phyloP scores from a whole-genome alignment of 257 asterid species.

The Scutellaria minor region DNA sequence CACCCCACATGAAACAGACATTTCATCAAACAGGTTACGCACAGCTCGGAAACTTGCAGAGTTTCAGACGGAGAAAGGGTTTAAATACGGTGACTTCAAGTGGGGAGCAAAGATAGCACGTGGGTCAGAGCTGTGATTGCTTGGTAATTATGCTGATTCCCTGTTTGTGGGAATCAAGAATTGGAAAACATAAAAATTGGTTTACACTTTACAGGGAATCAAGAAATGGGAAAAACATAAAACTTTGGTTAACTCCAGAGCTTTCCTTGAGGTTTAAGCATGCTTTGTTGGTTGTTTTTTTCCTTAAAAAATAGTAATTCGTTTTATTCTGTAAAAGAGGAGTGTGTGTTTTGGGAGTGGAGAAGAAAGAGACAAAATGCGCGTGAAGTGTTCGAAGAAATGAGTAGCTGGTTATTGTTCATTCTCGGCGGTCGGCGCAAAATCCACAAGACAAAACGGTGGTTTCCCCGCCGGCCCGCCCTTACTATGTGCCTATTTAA shows the following conservation, averaged over 20 bases:
- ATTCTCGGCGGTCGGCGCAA: too few species aligned
- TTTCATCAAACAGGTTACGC: slow-evolving; percentile 35
- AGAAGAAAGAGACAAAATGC: slow-evolving; percentile 23
- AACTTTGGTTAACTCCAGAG: slow-evolving; percentile 19
- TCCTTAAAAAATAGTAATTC: neutral
- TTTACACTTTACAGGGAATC: slow-evolving; percentile 19
- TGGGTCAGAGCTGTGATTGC: slow-evolving; percentile 35
- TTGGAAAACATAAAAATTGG: neutral
- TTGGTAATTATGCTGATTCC: slow-evolving; percentile 26
- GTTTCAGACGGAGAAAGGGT: neutral
- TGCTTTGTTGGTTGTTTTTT: neutral
- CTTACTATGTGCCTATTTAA: neutral
- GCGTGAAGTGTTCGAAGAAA: slow-evolving; percentile 33
- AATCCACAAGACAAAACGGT: neutral
- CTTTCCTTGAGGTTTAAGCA: slow-evolving; percentile 36
- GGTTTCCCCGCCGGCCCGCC: slow-evolving; percentile 2
- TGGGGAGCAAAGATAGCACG: slow-evolving; percentile 23
- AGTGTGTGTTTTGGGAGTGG: slow-evolving; percentile 7
- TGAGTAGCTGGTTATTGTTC: slow-evolving; percentile 26
- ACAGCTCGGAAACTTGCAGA: slow-evolving; percentile 6
- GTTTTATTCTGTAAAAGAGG: neutral
- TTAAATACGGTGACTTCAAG: slow-evolving; percentile 28
- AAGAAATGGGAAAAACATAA: slow-evolving; percentile 22
- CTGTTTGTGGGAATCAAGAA: slow-evolving; percentile 36
- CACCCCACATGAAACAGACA: slow-evolving; percentile 77